These are phyloP conservation scores for Botrytis deweyae DNA, from an alignment of 2,329 filamentous ascomycete species.

Conservation along the genomic window DNA sequence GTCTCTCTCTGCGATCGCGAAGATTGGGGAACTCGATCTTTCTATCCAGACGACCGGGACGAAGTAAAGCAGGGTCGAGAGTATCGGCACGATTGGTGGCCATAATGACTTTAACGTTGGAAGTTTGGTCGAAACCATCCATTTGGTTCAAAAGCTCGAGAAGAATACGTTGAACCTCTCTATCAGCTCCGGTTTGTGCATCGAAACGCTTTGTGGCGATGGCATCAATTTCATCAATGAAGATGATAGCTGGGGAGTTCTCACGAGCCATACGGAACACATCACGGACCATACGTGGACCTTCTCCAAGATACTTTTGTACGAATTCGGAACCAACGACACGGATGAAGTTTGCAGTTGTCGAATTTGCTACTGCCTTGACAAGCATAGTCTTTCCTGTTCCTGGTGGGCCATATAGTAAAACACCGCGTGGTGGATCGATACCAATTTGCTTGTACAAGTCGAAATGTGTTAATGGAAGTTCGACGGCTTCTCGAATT, in stretches of 20 bases:
- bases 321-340: constrained; percentile 98
- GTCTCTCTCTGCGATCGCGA: constrained; percentile 87
- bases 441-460: constrained; percentile 99
- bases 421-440: constrained; percentile 91
- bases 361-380: constrained; percentile 97
- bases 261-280: constrained; percentile 99
- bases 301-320: constrained; percentile 97
- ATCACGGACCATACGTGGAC: constrained; percentile 97
- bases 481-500: constrained; percentile 94
- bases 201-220: constrained; percentile 99
- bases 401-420: constrained; percentile 93
- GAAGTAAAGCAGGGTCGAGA: constrained; percentile 88
- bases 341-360: constrained; percentile 96
- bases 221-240: constrained; percentile 98
- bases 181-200: constrained; percentile 94
- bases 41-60: constrained; percentile 90
- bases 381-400: constrained; percentile 97
- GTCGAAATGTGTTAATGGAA: constrained; percentile 95
- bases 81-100: constrained; percentile 98
- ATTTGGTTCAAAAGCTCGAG: constrained; percentile 98
- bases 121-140: constrained; percentile 98
- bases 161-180: constrained; percentile 97
- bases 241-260: constrained; percentile 97
- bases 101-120: constrained; percentile 99
- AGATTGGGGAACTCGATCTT: constrained; percentile 99